Evolutionary conservation across 441 rosid genomes (phyloP).

Genomic region (Populus hybrid): DNA sequence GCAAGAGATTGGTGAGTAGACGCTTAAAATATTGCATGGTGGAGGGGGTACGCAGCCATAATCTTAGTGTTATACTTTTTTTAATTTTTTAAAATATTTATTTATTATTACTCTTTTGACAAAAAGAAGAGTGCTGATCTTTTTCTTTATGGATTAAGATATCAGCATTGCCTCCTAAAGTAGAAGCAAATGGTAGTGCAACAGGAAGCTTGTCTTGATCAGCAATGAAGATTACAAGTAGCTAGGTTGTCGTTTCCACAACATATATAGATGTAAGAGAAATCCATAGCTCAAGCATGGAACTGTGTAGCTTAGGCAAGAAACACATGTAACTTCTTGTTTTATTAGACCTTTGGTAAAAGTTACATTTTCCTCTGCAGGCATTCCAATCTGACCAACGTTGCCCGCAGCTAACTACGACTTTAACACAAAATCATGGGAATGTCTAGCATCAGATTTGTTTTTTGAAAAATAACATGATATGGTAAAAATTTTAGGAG

Average conservation of each 20-base stretch:
- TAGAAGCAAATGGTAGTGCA: background rate
- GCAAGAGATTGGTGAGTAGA: background rate
- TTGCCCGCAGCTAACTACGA: background rate
- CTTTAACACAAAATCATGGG: background rate
- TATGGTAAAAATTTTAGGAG: too few relatives aligned
- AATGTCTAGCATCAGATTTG: background rate
- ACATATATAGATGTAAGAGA: too few relatives aligned
- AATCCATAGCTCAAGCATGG: too few relatives aligned
- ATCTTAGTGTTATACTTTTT: background rate
- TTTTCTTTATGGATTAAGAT: background rate
- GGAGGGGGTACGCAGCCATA: background rate
- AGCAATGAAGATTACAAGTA: background rate
- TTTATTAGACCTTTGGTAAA: background rate
- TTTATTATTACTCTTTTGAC: background rate
- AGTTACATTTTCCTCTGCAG: background rate
- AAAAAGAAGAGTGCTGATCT: too few relatives aligned
- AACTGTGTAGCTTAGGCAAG: background rate
- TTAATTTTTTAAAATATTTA: too few relatives aligned
- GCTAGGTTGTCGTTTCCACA: too few relatives aligned
- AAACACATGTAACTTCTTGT: background rate
- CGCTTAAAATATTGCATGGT: background rate
- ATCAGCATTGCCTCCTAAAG: background rate
- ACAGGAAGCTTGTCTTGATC: background rate
- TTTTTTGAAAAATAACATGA: too few relatives aligned
- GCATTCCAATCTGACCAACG: background rate